phyloP scores from a whole-genome alignment of 768 basidiomycete genomes.

The Suillus spraguei region DNA sequence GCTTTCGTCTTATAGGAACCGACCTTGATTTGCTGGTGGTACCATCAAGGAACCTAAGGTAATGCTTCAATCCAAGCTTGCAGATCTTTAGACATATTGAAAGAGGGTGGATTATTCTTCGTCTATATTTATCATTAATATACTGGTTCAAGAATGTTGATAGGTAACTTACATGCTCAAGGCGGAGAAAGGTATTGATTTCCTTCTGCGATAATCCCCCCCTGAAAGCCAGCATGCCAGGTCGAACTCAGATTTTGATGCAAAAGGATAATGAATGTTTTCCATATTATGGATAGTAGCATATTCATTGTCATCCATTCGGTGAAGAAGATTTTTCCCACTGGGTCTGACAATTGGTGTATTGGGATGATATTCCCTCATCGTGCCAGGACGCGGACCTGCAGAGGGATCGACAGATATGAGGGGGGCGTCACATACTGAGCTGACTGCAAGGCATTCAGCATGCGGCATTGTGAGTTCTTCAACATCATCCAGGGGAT shows the following conservation, averaged over 20 bases:
- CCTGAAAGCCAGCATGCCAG: slow-evolving; percentile 12
- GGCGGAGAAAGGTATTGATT: slow-evolving; percentile 5
- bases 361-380: background rate
- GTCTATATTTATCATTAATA: background rate
- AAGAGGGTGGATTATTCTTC: background rate
- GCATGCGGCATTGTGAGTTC: background rate
- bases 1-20: too few relatives aligned
- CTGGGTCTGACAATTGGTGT: background rate
- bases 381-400: background rate
- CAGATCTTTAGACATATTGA: background rate
- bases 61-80: background rate
- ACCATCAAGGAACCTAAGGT: slow-evolving; percentile 14
- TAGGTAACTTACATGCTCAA: background rate
- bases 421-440: background rate
- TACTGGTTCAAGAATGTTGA: background rate
- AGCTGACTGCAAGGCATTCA: background rate
- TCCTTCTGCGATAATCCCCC: slow-evolving; percentile 7
- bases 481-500: background rate
- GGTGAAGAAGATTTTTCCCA: background rate
- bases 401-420: background rate
- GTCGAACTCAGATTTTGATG: slow-evolving; percentile 6
- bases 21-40: background rate
- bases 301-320: background rate
- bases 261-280: slow-evolving; percentile 12
- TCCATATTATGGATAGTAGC: background rate